phyloP scores from a whole-genome alignment of 305 asterid species.

The Rubia balearica region DNA sequence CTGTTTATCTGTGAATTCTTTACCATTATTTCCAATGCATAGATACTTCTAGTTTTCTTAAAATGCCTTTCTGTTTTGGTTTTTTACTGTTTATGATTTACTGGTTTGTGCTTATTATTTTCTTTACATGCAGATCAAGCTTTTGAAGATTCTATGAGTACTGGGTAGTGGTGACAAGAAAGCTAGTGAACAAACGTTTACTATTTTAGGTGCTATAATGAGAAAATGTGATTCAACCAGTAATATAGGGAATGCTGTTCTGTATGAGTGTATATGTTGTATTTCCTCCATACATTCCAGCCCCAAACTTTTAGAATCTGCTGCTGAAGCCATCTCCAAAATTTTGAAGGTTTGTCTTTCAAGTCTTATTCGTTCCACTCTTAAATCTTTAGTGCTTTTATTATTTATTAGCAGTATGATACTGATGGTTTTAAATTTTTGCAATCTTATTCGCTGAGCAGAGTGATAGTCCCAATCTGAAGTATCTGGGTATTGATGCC shows the following conservation, averaged over 20 bases:
- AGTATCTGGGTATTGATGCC: conserved; percentile 99
- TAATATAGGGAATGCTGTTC: conserved; percentile 93
- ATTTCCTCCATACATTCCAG: conserved; percentile 83
- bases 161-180: conserved; percentile 87
- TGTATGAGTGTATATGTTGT: conserved; percentile 91
- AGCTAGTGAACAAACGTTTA: conserved; percentile 94
- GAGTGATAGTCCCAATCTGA: conserved; percentile 99
- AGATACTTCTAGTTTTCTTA: background rate
- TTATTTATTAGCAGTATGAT: background rate
- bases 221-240: conserved; percentile 75
- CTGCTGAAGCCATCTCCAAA: conserved; percentile 90
- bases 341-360: conserved; percentile 67
- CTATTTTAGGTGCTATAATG: conserved; percentile 77
- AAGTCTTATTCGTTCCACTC: conserved; percentile 1
- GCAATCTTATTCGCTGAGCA: conserved; percentile 32
- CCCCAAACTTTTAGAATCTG: conserved; percentile 89
- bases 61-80: background rate
- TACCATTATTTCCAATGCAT: background rate
- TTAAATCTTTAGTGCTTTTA: background rate
- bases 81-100: background rate
- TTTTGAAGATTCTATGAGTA: conserved; percentile 74
- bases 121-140: conserved; percentile 59
- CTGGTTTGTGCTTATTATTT: background rate
- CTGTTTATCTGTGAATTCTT: background rate
- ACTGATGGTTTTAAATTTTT: conserved; percentile 14